A percentile compares a stretch with the other conserved stretches of the same genome.
phyloP scores from a whole-genome alignment of 495 filamentous ascomycete genomes.

The Aspergillus ostianus region DNA sequence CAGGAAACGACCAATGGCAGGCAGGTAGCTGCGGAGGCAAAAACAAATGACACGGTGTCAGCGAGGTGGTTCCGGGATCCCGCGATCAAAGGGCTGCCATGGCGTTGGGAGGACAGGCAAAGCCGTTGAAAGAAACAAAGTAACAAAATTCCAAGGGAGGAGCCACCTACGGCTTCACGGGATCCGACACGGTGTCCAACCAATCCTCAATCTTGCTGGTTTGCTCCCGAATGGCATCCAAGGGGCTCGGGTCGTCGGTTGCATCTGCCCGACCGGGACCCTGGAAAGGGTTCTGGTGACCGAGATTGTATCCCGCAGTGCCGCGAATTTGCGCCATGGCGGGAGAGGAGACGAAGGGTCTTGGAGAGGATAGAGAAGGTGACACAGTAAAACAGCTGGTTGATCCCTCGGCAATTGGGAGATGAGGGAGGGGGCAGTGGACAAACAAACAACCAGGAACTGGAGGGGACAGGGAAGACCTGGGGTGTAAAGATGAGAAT shows the following conservation, averaged over 20 bases:
- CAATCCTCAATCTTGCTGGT: slow-evolving; percentile 98
- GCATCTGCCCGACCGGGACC: slow-evolving; percentile 59
- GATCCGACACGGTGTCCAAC: slow-evolving; percentile 84
- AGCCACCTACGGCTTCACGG: slow-evolving; percentile 86
- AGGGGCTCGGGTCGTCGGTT: slow-evolving; percentile 74
- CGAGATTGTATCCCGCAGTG: slow-evolving; percentile 93
- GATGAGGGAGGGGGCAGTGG: not conserved
- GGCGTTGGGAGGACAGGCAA: not conserved
- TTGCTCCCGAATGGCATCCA: slow-evolving; percentile 89
- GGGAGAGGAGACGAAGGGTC: slow-evolving; percentile 7
- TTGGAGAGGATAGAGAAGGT: slow-evolving; percentile 11
- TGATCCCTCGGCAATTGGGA: slow-evolving; percentile 1
- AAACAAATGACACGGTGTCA: slow-evolving; percentile 39
- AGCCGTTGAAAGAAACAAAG: slow-evolving; percentile 1
- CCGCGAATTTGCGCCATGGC: slow-evolving; percentile 95
- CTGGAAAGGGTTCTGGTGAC: slow-evolving; percentile 71
- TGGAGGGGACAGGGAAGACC: not conserved
- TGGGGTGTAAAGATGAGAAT: not conserved
- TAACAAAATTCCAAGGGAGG: not conserved
- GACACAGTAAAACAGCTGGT: not conserved
- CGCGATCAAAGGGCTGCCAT: not conserved
- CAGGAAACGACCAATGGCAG: slow-evolving; percentile 91
- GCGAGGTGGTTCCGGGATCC: slow-evolving; percentile 14
- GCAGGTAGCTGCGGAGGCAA: slow-evolving; percentile 68
- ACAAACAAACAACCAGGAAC: slow-evolving; percentile 3